Evolutionary conservation across 306 rosid species (phyloP), one percentile per base, ranked within the genome.

Genomic region (Dalbergia cochinchinensis): DNA sequence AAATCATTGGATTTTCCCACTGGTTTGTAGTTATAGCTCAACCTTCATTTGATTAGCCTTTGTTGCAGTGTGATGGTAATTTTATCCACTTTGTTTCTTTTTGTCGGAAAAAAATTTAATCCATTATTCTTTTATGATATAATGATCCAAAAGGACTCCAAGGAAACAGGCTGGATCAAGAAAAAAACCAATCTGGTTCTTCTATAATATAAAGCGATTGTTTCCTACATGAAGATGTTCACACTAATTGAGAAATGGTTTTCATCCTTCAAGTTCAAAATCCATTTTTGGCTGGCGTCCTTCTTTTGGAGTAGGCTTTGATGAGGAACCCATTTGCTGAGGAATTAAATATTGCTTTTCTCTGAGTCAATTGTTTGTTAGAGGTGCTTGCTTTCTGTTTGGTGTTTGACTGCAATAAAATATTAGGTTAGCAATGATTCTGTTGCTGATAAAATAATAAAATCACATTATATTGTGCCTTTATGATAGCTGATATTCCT

Each of bases 391-490:
- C 65, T 83, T 9, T 55, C 18, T 58, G 20, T 61, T 22, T 71
- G 60, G 70, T 22, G 31, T 59, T 74, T 65, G 16, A 47, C 73
- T 57, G 70, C 50, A 47, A 48, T 78, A 61, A 51, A 66, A 51
- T 73, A 67, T 48, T 74, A 45, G 60, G 15, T 61, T 42, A 48
- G 41, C 4, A 4, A 20, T 45, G 70, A 53, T 64, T 44, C 59
- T 72, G 7, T 71, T 83, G 26, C 50, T 71, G 71, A 55, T 54
- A 26, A 71, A 83, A 82, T 59, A 53, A 45, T 45, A 33, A 26
- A 26, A 59, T 70, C 7, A 45, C 45, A 73, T 11, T 13, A 67
- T 45, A 68, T 33, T 41, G 78, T 14, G 42, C 62, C 60, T 19
- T 26, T 26, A 26, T 26, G 31, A 26, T 26, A 26, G 31, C 31